Evolutionary conservation across 2,329 filamentous ascomycete species (phyloP).

Genomic region (Aspergillus costaricaensis): DNA sequence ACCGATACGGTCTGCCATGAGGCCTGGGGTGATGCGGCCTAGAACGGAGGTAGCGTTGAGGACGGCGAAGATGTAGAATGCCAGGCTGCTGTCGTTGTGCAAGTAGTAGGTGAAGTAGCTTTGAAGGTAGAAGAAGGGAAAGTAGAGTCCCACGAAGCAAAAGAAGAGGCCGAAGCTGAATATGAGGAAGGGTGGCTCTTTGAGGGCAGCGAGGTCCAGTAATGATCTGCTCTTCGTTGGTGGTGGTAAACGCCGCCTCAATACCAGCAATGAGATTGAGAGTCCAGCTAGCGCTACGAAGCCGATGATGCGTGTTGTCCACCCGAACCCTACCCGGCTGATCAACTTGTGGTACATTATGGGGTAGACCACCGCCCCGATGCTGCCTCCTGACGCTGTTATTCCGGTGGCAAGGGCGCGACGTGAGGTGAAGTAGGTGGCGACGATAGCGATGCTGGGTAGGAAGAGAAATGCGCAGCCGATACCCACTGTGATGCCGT

Average conservation of each 20-base stretch:
- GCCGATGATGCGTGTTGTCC: slow-evolving; percentile 59
- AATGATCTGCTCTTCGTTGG: slow-evolving; percentile 29
- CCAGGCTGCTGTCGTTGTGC: slow-evolving; percentile 50
- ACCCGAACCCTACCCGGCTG: slow-evolving; percentile 54
- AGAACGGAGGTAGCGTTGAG: slow-evolving; percentile 57
- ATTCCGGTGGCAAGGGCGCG: slow-evolving; percentile 58
- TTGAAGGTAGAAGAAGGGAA: slow-evolving; percentile 56
- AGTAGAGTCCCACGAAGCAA: slow-evolving; percentile 46
- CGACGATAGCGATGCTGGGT: slow-evolving; percentile 32
- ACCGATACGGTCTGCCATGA: slow-evolving; percentile 54
- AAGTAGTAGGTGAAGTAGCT: slow-evolving; percentile 52
- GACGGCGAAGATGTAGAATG: slow-evolving; percentile 62
- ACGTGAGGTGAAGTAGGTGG: slow-evolving; percentile 56
- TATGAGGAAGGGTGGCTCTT: slow-evolving; percentile 40
- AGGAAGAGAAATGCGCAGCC: slow-evolving; percentile 55
- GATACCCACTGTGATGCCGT: slow-evolving; percentile 56
- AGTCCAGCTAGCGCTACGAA: slow-evolving; percentile 64
- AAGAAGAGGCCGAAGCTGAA: slow-evolving; percentile 45
- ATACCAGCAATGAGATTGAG: background rate
- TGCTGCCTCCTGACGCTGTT: slow-evolving; percentile 55
- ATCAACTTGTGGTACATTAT: slow-evolving; percentile 63
- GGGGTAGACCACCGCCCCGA: slow-evolving; percentile 63
- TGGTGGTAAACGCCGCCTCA: slow-evolving; percentile 22
- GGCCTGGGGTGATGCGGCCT: slow-evolving; percentile 54
- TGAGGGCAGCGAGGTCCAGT: slow-evolving; percentile 40